These are phyloP conservation scores for Leishmania guyanensis DNA, from an alignment of 208 protist genomes.

Conservation along the genomic window DNA sequence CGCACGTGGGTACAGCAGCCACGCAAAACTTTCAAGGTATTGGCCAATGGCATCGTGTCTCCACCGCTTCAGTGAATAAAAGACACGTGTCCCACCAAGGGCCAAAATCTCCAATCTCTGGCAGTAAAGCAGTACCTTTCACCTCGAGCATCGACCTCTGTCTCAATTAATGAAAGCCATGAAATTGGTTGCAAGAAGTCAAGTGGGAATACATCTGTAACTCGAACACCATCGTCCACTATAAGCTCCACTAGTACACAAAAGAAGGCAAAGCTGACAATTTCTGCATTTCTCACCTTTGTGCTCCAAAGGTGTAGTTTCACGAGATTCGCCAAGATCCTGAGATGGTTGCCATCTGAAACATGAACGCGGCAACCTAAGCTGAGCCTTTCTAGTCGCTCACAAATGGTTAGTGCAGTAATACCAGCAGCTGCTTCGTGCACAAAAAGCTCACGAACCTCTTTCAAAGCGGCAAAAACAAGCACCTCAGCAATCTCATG, in stretches of 20 bases:
- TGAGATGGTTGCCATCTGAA: constrained; percentile 52
- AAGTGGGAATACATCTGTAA: constrained; percentile 47
- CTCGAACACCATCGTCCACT: constrained; percentile 41
- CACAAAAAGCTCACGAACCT: constrained; percentile 44
- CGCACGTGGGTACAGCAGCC: neutral
- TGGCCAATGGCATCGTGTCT: constrained; percentile 39
- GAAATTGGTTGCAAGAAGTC: constrained; percentile 26
- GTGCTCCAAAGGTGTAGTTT: constrained; percentile 70
- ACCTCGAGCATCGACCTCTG: constrained; percentile 35
- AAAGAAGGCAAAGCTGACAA: constrained; percentile 37
- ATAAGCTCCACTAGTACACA: constrained; percentile 46
- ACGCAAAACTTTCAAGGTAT: constrained; percentile 38
- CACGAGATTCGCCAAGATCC: constrained; percentile 25
- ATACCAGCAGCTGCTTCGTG: constrained; percentile 43
- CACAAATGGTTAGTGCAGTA: constrained; percentile 27
- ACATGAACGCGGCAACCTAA: constrained; percentile 48
- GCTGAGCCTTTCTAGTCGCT: constrained; percentile 43
- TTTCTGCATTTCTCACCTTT: constrained; percentile 41
- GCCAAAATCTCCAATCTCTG: constrained; percentile 43
- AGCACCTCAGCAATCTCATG: constrained; percentile 14
- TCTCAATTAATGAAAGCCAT: constrained; percentile 49
- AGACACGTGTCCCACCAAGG: constrained; percentile 37
- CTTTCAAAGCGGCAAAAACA: constrained; percentile 8
- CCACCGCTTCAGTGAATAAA: constrained; percentile 42
- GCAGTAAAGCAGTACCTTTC: constrained; percentile 41